Evolutionary conservation across 2,329 filamentous ascomycete species (phyloP).

Genomic region (Pseudogymnoascus sp.): DNA sequence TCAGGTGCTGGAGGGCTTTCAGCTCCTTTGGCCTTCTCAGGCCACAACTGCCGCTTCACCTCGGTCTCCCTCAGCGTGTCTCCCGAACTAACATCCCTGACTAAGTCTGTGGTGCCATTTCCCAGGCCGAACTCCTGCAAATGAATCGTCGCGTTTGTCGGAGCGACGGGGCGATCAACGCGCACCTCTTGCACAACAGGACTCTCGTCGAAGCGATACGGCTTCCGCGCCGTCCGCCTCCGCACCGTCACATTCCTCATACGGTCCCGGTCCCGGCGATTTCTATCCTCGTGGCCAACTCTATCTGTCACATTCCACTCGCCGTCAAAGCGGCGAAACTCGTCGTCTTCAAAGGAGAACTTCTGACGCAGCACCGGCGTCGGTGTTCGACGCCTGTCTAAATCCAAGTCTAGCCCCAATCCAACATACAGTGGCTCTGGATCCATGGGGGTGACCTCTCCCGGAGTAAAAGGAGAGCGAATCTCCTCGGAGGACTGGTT

Average conservation of each 20-base stretch:
- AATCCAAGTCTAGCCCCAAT: slow-evolving; percentile 32
- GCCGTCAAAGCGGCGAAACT: slow-evolving; percentile 41
- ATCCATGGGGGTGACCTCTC: slow-evolving; percentile 13
- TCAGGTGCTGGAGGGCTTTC: slow-evolving; percentile 30
- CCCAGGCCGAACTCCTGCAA: slow-evolving; percentile 35
- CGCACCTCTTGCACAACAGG: slow-evolving; percentile 34
- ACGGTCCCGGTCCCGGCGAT: slow-evolving; percentile 42
- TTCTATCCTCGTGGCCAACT: slow-evolving; percentile 27
- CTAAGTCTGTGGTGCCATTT: slow-evolving; percentile 35
- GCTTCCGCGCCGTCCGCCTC: slow-evolving; percentile 29
- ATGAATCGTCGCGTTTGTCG: slow-evolving; percentile 43
- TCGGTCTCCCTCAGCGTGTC: background rate
- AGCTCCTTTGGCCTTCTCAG: slow-evolving; percentile 16
- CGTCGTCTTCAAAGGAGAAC: slow-evolving; percentile 9
- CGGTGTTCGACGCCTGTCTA: slow-evolving; percentile 28
- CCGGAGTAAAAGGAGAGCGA: slow-evolving; percentile 23
- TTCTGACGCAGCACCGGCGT: slow-evolving; percentile 10
- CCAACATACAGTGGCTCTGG: slow-evolving; percentile 23
- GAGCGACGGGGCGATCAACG: slow-evolving; percentile 40
- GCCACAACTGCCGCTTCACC: slow-evolving; percentile 3
- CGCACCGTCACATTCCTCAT: slow-evolving; percentile 47
- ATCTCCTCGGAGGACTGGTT: slow-evolving; percentile 53
- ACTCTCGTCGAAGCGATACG: slow-evolving; percentile 21
- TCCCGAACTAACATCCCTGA: background rate
- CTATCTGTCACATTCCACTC: slow-evolving; percentile 40